Conservation (phyloP, 2,329 filamentous ascomycete species). For the Ilyonectria destructans region DNA sequence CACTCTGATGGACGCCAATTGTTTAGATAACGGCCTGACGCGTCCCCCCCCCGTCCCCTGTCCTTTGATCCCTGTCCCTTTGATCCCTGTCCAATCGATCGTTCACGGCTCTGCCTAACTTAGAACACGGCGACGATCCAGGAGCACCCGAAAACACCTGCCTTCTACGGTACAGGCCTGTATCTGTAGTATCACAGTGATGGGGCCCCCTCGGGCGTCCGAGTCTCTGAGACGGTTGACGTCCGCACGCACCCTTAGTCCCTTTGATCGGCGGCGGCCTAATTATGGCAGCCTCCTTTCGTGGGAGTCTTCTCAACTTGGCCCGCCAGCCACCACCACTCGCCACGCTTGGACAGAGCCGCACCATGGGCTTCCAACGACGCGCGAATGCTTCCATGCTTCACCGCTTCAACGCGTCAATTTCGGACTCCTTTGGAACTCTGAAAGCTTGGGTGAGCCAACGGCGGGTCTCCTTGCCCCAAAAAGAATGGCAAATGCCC, state of each 20-base stretch:
- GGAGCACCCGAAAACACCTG: no score
- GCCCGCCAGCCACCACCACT: background rate
- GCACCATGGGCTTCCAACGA: background rate
- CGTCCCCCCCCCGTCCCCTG: no score
- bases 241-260: background rate
- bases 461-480: background rate
- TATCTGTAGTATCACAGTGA: background rate
- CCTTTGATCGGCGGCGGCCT: background rate
- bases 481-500: background rate
- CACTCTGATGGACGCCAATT: background rate
- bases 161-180: no score
- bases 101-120: background rate
- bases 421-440: background rate
- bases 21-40: background rate
- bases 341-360: background rate
- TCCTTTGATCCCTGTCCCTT: background rate
- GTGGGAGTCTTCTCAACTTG: background rate
- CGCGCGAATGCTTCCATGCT: background rate
- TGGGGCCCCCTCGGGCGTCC: background rate
- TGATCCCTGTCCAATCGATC: background rate
- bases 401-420: background rate
- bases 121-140: no score
- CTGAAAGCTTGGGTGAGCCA: background rate
- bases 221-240: background rate
- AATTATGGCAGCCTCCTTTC: background rate